phyloP scores from a whole-genome alignment of 169 alveolate genomes.

The Eimeria mitis region DNA sequence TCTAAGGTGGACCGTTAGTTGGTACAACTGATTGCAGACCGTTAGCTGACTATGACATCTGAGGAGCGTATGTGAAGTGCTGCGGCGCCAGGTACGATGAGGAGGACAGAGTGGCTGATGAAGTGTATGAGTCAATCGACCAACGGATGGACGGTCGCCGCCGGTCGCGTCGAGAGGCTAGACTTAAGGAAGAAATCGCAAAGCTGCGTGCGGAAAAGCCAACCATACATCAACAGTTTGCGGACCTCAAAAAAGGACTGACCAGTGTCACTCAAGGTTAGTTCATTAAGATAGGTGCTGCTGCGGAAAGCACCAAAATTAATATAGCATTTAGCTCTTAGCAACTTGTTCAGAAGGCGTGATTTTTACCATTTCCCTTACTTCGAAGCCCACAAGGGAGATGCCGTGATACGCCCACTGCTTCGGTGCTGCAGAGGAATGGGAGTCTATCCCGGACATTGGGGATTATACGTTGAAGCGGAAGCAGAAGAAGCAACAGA shows the following conservation, averaged over 20 bases:
- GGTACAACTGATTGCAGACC: background rate
- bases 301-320: background rate
- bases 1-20: background rate
- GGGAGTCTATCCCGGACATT: slow-evolving; percentile 99
- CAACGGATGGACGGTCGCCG: slow-evolving; percentile 95
- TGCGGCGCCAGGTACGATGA: slow-evolving; percentile 92
- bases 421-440: slow-evolving; percentile 90
- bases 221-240: slow-evolving; percentile 85
- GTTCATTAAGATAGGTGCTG: background rate
- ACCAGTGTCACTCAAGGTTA: slow-evolving; percentile 84
- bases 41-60: background rate
- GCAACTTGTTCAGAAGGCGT: background rate
- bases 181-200: slow-evolving; percentile 91
- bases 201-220: slow-evolving; percentile 93
- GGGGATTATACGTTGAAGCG: slow-evolving; percentile 92
- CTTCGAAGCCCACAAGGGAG: background rate
- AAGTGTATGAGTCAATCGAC: slow-evolving; percentile 94
- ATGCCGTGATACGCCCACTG: background rate
- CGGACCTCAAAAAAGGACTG: slow-evolving; percentile 83
- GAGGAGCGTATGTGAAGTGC: background rate
- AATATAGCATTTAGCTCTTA: background rate
- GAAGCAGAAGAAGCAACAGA: slow-evolving; percentile 91
- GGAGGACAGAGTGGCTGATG: slow-evolving; percentile 97
- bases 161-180: slow-evolving; percentile 92
- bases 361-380: background rate